Evolutionary conservation across 352 stramenopile genomes (phyloP).

Genomic region (Globisporangium lucens): DNA sequence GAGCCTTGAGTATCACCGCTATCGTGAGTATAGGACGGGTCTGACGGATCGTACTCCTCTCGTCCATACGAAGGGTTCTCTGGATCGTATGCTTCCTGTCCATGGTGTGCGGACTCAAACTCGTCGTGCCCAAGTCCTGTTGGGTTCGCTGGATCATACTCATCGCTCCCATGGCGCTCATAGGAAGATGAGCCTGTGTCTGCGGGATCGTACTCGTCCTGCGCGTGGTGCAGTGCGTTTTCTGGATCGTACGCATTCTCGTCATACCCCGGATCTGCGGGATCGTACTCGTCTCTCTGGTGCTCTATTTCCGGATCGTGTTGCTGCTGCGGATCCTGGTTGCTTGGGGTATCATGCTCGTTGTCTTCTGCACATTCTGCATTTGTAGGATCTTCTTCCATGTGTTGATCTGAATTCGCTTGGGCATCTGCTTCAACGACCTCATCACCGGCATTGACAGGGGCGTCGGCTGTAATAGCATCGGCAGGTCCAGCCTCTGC

Average conservation of each 20-base stretch:
- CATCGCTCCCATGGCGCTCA: constrained; percentile 13
- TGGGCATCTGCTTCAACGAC: neutral
- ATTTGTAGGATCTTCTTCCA: neutral
- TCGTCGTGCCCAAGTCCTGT: constrained; percentile 4
- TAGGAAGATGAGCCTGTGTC: constrained; percentile 4
- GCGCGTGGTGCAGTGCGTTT: constrained; percentile 17
- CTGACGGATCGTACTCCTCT: constrained; percentile 7
- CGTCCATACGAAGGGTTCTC: constrained; percentile 30
- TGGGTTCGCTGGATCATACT: constrained; percentile 28
- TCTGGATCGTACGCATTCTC: constrained; percentile 25
- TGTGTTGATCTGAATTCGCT: neutral
- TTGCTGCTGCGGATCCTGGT: constrained; percentile 1
- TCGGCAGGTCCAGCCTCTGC: neutral
- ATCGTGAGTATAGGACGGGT: constrained; percentile 8
- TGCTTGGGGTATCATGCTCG: neutral
- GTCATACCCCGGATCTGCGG: constrained; percentile 15
- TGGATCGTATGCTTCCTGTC: constrained; percentile 40
- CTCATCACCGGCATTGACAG: neutral
- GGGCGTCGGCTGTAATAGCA: neutral
- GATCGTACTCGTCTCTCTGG: constrained; percentile 26
- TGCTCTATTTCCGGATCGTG: neutral
- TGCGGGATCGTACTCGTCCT: constrained; percentile 32
- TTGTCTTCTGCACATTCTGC: neutral
- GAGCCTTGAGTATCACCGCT: neutral
- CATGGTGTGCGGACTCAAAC: constrained; percentile 13